Base-by-base conservation (phyloP, 768 basidiomycete genomes). In the Antrodiella citrinella region DNA sequence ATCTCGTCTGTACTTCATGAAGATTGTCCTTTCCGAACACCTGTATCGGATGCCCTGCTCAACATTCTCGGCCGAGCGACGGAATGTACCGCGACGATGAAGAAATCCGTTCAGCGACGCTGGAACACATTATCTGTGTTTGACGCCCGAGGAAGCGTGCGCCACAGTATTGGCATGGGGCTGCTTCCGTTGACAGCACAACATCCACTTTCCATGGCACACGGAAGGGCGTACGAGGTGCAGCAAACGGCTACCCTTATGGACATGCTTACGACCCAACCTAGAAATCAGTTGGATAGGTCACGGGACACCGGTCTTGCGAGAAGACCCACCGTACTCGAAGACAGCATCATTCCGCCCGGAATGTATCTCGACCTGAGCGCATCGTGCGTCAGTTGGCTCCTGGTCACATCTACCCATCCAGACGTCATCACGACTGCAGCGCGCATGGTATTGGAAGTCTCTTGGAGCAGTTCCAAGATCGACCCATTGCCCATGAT, bases 11-110 rank as follows among this genome's bases (percentile, higher is more conserved):
- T 55, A 13, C 20, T 52, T 24, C 50, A 39, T 21, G 43, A 51
- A 10, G 22, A 20, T 11, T 60, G 57, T 43, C 59, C 59, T 15
- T 60, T 52, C 46, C 59, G 54, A 20, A 61, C 59, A 1, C 59
- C 57, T 11, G 40, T 51, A 5, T 59, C 59, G 20, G 51, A 50
- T 30, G 20, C 26, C 4, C 49, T 59, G 21, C 52, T 47, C 23
- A 50, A 19, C 18, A 12, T 56, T 22, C 7, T 15, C 7, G 7
- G 30, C 30, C 7, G 15, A 7, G 7, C 15, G 7, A 7, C 7
- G 7, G 15, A 35, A 15, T 7, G 30, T 15, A 35, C 30, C 30
- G 30, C 30, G 15, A 35, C 7, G 15, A 7, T 35, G 30, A 35
- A 35, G 30, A 35, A 35, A 15, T 35, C 7, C 7, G 30, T 35